phyloP scores from a whole-genome alignment of 1,139 yeast genomes.

The Komagataea norvegica region DNA sequence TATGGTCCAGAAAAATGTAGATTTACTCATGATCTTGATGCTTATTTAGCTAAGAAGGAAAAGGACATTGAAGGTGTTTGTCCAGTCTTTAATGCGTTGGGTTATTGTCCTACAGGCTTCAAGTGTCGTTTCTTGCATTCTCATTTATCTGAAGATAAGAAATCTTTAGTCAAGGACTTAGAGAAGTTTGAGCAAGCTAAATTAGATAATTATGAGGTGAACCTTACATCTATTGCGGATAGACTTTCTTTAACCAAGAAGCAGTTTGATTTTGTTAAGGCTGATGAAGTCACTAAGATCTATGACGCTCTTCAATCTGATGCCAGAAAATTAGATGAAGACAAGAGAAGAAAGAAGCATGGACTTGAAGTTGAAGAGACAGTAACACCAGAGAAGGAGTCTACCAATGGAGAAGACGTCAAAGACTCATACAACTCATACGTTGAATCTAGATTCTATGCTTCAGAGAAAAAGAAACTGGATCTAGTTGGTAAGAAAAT shows the following conservation, averaged over 20 bases:
- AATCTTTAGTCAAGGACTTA: constrained; percentile 39
- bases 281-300: constrained; percentile 51
- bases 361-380: constrained; percentile 17
- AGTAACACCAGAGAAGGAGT: constrained; percentile 2
- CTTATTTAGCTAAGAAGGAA: constrained; percentile 61
- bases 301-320: constrained; percentile 48
- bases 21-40: constrained; percentile 67
- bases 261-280: constrained; percentile 49
- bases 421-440: constrained; percentile 49
- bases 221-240: constrained; percentile 49
- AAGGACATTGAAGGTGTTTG: constrained; percentile 70
- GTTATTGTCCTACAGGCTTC: constrained; percentile 87
- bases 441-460: constrained; percentile 71
- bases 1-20: constrained; percentile 72
- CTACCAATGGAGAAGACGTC: constrained; percentile 20
- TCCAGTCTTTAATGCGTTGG: constrained; percentile 78
- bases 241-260: constrained; percentile 61
- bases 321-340: constrained; percentile 35
- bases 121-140: constrained; percentile 87
- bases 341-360: constrained; percentile 23
- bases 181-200: constrained; percentile 36
- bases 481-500: constrained; percentile 72
- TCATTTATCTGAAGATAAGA: constrained; percentile 54
- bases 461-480: constrained; percentile 75
- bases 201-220: constrained; percentile 53